A percentile compares a stretch with the other conserved stretches of the same genome.
Evolutionary conservation across 805 yeast genomes (phyloP).

Genomic region (Pichia kluyveri): DNA sequence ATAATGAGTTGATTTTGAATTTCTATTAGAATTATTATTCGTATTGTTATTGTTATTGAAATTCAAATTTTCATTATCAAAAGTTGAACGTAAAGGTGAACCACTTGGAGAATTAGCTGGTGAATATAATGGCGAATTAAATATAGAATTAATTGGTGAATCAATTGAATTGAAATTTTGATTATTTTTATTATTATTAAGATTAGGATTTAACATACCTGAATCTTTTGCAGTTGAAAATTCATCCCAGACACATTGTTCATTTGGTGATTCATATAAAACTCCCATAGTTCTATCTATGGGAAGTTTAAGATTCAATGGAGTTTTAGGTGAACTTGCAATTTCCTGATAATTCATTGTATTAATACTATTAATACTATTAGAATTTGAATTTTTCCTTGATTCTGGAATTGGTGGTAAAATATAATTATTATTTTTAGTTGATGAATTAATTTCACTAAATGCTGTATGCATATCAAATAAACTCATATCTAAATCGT

Average conservation of each 20-base stretch:
- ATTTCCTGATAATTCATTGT: slow-evolving; percentile 3
- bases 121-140: neutral
- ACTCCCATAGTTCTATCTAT: slow-evolving; percentile 21
- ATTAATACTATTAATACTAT: slow-evolving; percentile 3
- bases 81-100: slow-evolving; percentile 3
- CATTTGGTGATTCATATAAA: slow-evolving; percentile 22
- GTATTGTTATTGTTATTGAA: no score
- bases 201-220: neutral
- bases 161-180: neutral
- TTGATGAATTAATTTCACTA: slow-evolving; percentile 3
- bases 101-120: neutral
- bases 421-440: neutral
- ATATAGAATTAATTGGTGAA: neutral
- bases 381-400: slow-evolving; percentile 4
- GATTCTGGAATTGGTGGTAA: slow-evolving; percentile 15
- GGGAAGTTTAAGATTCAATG: neutral
- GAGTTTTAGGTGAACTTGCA: slow-evolving; percentile 1
- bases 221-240: slow-evolving; percentile 1
- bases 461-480: slow-evolving; percentile 11
- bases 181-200: neutral
- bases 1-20: neutral
- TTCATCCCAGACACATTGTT: slow-evolving; percentile 11
- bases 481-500: slow-evolving; percentile 7
- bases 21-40: no score
- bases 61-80: neutral